Conservation (phyloP, 2,329 filamentous ascomycete genomes). For the Colletotrichum tofieldiae region DNA sequence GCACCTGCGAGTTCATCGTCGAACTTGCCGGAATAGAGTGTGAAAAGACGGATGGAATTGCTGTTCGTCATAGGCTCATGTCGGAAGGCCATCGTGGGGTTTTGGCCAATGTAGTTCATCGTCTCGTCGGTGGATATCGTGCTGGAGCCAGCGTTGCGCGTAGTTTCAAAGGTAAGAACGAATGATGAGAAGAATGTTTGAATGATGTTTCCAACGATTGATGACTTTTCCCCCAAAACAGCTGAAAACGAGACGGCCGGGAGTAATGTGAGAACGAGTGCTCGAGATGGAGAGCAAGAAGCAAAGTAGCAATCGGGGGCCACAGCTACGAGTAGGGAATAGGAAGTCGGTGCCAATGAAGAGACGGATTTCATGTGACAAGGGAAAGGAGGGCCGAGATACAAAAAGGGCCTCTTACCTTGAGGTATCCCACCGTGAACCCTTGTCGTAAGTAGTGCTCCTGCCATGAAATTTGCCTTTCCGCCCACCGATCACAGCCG, state of each 20-base stretch:
- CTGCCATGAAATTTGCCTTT: too few species aligned
- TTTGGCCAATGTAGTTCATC: not conserved
- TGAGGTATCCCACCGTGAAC: too few species aligned
- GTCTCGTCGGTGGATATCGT: too few species aligned
- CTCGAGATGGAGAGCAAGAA: not conserved
- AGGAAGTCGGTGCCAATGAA: not conserved
- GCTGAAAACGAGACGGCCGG: too few species aligned
- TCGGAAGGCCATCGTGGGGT: not conserved
- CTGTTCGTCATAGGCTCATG: not conserved
- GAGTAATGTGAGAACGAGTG: not conserved
- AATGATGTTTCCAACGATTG: not conserved
- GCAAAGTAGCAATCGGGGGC: not conserved
- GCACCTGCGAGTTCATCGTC: not conserved
- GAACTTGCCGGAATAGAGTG: not conserved
- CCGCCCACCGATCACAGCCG: too few species aligned
- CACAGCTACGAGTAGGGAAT: rapidly evolving
- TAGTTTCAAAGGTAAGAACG: not conserved
- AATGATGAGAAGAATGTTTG: not conserved
- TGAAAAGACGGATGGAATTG: not conserved
- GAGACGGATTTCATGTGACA: not conserved
- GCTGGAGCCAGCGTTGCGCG: not conserved
- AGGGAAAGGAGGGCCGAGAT: not conserved
- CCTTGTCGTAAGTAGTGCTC: too few species aligned
- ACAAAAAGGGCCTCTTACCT: too few species aligned
- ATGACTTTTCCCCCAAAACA: not conserved